These are phyloP conservation scores for Podospora bellae-mahoneyi DNA, from an alignment of 495 filamentous ascomycete genomes.

Conservation along the genomic window DNA sequence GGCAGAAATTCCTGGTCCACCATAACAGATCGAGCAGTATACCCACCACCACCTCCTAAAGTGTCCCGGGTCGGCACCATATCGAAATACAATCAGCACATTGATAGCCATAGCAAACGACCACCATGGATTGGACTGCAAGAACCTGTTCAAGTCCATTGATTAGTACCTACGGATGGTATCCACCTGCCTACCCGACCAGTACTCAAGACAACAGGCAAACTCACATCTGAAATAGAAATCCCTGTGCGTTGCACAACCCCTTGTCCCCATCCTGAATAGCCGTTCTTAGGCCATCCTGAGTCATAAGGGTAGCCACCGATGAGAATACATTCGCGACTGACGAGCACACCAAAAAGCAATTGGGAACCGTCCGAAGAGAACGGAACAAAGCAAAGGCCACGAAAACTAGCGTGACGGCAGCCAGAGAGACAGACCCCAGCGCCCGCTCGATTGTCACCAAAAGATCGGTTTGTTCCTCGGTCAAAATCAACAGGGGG, in stretches of 20 bases:
- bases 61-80: conserved; percentile 58
- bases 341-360: conserved; percentile 72
- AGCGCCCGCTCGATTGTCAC: conserved; percentile 40
- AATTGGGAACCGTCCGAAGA: conserved; percentile 71
- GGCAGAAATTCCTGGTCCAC: conserved; percentile 24
- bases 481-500: conserved; percentile 6
- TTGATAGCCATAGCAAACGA: conserved; percentile 79
- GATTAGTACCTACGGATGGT: not conserved
- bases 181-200: not conserved
- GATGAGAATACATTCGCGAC: conserved; percentile 71
- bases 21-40: conserved; percentile 71
- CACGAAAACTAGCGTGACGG: conserved; percentile 61
- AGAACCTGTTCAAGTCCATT: conserved; percentile 41
- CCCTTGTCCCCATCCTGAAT: conserved; percentile 7
- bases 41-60: conserved; percentile 64
- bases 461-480: conserved; percentile 33
- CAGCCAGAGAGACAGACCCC: conserved; percentile 57
- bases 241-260: conserved; percentile 73
- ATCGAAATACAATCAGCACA: conserved; percentile 80
- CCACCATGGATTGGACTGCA: conserved; percentile 57
- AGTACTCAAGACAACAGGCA: conserved; percentile 41
- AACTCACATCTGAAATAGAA: conserved; percentile 60
- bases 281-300: conserved; percentile 40
- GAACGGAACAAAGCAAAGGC: conserved; percentile 56
- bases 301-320: conserved; percentile 63